These are phyloP conservation scores for Lantana camara DNA, from an alignment of 257 asterid species.

Conservation along the genomic window DNA sequence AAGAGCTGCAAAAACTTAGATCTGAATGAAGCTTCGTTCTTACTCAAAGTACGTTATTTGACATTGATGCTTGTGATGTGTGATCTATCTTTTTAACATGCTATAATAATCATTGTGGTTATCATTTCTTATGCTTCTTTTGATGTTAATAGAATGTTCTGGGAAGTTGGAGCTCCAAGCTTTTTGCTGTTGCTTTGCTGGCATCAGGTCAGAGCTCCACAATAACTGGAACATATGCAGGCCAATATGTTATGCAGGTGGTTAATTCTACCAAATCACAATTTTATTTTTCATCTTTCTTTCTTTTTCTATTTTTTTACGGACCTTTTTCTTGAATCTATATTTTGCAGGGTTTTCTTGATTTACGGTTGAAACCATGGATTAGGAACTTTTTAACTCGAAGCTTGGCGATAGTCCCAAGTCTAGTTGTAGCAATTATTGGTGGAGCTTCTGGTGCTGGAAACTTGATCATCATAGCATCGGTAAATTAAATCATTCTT, in stretches of 20 bases:
- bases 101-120: not conserved
- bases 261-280: not conserved
- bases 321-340: not conserved
- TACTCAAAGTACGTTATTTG: conserved; percentile 57
- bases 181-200: conserved; percentile 90
- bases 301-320: too few species aligned
- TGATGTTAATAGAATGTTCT: conserved; percentile 60
- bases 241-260: conserved; percentile 99
- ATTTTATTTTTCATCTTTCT: not conserved
- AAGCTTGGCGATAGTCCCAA: conserved; percentile 88
- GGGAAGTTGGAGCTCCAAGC: conserved; percentile 95
- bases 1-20: conserved; percentile 82
- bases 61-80: not conserved
- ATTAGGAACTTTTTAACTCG: conserved; percentile 82
- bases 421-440: conserved; percentile 76
- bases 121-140: not conserved
- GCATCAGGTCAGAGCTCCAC: conserved; percentile 99
- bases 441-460: conserved; percentile 95
- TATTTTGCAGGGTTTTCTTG: conserved; percentile 77
- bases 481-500: too few species aligned
- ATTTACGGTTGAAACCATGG: conserved; percentile 92
- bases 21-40: conserved; percentile 86
- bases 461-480: conserved; percentile 84
- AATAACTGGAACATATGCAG: conserved; percentile 96
- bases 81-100: not conserved